Conservation (phyloP, 148 eudicot species). For the Euryodendron excelsum region DNA sequence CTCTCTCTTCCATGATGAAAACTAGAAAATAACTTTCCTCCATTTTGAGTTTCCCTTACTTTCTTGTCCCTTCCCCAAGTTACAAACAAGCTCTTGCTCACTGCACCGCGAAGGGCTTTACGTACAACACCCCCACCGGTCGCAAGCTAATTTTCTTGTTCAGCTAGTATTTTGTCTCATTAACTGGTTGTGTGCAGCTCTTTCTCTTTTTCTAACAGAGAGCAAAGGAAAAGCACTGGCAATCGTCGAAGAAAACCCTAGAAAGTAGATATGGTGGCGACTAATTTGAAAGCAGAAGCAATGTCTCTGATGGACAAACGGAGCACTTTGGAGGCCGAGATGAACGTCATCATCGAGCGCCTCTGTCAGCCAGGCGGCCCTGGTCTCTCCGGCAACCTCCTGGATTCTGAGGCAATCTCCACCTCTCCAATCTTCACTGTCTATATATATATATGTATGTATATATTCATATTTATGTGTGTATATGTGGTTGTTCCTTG, state of each 20-base stretch:
- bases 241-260: neutral
- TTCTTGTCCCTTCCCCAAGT: no score
- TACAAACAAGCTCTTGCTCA: no score
- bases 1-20: no score
- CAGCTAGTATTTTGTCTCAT: no score
- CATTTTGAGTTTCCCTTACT: no score
- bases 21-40: no score
- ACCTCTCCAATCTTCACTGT: neutral
- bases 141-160: no score
- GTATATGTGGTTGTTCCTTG: neutral
- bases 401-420: slow-evolving; percentile 58
- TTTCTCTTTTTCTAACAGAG: neutral
- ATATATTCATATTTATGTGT: neutral
- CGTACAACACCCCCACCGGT: no score
- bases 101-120: no score
- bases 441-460: neutral
- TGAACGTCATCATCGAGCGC: slow-evolving; percentile 67
- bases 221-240: neutral
- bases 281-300: slow-evolving; percentile 78
- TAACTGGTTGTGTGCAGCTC: neutral
- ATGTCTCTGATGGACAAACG: slow-evolving; percentile 67
- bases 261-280: slow-evolving; percentile 53
- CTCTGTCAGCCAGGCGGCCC: slow-evolving; percentile 71
- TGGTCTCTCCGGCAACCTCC: slow-evolving; percentile 74
- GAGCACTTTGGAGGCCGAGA: slow-evolving; percentile 58